phyloP scores from a whole-genome alignment of 23 red algal genomes.

The Chondrus crispus region DNA sequence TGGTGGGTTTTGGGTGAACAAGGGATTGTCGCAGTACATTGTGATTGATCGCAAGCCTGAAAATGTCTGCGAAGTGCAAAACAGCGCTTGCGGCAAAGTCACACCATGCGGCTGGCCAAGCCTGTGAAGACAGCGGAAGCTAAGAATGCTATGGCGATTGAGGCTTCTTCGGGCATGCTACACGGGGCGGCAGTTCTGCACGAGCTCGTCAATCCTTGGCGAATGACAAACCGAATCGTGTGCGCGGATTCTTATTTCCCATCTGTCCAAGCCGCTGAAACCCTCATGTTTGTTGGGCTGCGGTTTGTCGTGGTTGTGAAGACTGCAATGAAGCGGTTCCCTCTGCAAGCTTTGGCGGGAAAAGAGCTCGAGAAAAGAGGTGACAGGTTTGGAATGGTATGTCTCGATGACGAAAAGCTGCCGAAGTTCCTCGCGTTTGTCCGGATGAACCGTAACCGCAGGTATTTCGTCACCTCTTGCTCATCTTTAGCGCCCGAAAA shows the following conservation, averaged over 20 bases:
- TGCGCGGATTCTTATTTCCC: neutral
- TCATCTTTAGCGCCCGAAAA: too few species aligned
- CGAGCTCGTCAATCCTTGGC: neutral
- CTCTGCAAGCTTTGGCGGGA: neutral
- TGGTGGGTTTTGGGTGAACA: neutral
- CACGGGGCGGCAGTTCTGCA: too few species aligned
- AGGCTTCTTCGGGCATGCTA: too few species aligned
- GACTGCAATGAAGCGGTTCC: neutral
- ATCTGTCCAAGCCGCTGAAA: neutral
- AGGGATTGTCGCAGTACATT: neutral
- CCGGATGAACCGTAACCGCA: neutral
- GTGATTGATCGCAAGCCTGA: neutral
- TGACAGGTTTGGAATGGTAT: neutral
- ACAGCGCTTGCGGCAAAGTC: neutral
- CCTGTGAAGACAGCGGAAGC: too few species aligned
- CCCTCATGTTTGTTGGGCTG: neutral
- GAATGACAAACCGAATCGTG: neutral
- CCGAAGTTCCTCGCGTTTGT: neutral
- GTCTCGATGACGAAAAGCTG: neutral
- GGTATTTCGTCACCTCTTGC: neutral
- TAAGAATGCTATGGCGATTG: too few species aligned
- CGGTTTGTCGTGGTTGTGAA: neutral
- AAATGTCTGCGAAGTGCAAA: neutral
- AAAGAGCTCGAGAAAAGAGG: neutral
- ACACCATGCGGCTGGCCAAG: too few species aligned